phyloP scores from a whole-genome alignment of 257 asterid genomes.

The Linaria vulgaris region DNA sequence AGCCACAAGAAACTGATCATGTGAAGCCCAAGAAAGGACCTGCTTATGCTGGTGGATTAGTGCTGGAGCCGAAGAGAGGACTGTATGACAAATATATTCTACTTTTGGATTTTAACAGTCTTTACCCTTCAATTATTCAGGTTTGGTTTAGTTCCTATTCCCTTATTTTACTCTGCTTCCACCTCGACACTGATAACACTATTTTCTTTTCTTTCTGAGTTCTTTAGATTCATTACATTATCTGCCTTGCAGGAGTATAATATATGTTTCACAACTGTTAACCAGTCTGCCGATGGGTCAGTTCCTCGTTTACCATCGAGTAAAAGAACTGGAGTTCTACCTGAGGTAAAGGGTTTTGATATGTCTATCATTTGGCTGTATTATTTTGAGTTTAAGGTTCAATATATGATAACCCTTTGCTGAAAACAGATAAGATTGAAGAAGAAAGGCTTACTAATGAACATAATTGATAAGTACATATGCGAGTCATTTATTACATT shows the following conservation, averaged over 20 bases:
- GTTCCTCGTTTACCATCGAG: conserved; percentile 70
- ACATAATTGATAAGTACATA: neutral
- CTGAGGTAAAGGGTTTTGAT: conserved; percentile 61
- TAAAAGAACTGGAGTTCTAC: conserved; percentile 73
- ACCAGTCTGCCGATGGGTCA: conserved; percentile 65
- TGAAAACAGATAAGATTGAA: conserved; percentile 7
- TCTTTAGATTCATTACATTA: conserved; percentile 8
- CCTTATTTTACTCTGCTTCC: conserved; percentile 20
- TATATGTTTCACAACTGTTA: conserved; percentile 96
- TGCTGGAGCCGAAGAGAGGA: conserved; percentile 96
- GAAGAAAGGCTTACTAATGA: neutral
- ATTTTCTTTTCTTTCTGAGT: conserved; percentile 13
- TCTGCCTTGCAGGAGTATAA: conserved; percentile 77
- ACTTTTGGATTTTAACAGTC: conserved; percentile 98
- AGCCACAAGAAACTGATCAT: conserved; percentile 42
- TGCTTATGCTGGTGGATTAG: conserved; percentile 91
- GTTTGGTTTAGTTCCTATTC: conserved; percentile 37
- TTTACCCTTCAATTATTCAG: conserved; percentile 98
- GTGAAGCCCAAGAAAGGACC: conserved; percentile 82
- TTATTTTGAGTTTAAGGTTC: neutral
- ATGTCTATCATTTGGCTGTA: conserved; percentile 6
- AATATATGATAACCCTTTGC: too few relatives aligned
- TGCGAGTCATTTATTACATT: conserved; percentile 19
- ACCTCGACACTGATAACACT: neutral
- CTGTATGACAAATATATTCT: conserved; percentile 88